Evolutionary conservation across 768 basidiomycete species (phyloP), one percentile per base, ranked within the genome.

Genomic region (Mycena galopus): DNA sequence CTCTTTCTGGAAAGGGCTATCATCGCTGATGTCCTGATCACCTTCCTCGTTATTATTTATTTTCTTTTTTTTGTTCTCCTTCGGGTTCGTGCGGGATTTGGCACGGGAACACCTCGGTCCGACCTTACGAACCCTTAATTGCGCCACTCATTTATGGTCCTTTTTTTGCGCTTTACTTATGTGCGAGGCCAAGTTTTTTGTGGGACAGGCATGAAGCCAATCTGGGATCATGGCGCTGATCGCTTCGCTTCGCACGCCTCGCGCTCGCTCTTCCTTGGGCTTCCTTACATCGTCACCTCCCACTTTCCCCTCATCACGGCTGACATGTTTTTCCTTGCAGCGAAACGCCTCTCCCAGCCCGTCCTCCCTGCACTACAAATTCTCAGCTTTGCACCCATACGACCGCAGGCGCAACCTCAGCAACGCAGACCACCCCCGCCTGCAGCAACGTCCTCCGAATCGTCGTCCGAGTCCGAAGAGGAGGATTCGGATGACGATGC

Each of bases 401-500:
- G 57, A 12, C 57, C n/a, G 17, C 33, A 32, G 8, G 33, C 39
- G 4, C 51, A 51, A 23, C 60, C 51, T 1, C 62, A 27, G 16
- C 44, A 47, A 21, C 44, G 44, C 44, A 12, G 17, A 37, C n/a
- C n/a, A n/a, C 12, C 32, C 37, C 44, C 50, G 17, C 23, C 29
- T 9, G 30, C 23, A 35, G 25, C 61, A n/a, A 10, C 17, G 9
- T 19, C n/a, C n/a, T 55, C 69, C 10, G 42, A 62, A 21, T 33
- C 59, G 37, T 71, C 73, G n/a, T 60, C 74, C 25, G 44, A 47
- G n/a, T 3, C 76, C 81, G 78, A 86, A 68, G 87, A 85, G 17
- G 7, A 8, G 12, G 88, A 86, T 29, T 90, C 89, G 63, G 88
- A 92, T 68, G 88, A 92, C 69, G 85, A 91, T 74, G 87, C 90